Evolutionary conservation across 1,139 yeast species (phyloP).

Genomic region (Candida glucosophila): DNA sequence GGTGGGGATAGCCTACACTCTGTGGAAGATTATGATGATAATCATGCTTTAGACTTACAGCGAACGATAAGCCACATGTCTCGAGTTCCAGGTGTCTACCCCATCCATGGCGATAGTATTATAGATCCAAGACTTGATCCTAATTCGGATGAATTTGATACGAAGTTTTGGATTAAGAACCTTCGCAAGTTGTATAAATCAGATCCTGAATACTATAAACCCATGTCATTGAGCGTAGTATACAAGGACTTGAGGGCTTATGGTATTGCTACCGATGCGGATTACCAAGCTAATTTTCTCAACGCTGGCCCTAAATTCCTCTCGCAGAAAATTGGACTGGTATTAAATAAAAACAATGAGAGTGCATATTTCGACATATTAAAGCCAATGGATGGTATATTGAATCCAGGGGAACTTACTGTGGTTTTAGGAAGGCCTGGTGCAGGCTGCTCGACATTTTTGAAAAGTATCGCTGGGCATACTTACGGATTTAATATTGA

Average conservation of each 20-base stretch:
- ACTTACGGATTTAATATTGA: slow-evolving; percentile 65
- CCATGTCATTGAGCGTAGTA: slow-evolving; percentile 11
- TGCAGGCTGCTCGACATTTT: slow-evolving; percentile 74
- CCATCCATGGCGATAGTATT: slow-evolving; percentile 6
- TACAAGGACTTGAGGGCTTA: slow-evolving; percentile 11
- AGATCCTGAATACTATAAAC: slow-evolving; percentile 14
- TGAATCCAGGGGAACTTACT: slow-evolving; percentile 64
- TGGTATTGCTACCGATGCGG: slow-evolving; percentile 12
- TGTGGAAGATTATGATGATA: too few relatives aligned
- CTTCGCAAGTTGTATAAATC: slow-evolving; percentile 11
- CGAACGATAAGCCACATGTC: slow-evolving; percentile 4
- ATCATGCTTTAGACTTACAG: too few relatives aligned
- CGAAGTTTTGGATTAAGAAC: slow-evolving; percentile 19
- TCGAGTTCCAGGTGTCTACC: slow-evolving; percentile 2
- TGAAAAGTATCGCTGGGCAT: slow-evolving; percentile 61
- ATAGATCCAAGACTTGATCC: slow-evolving; percentile 12
- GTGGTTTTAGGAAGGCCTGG: slow-evolving; percentile 82
- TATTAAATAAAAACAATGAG: slow-evolving; percentile 2
- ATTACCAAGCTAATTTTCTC: slow-evolving; percentile 9
- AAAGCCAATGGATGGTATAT: slow-evolving; percentile 59
- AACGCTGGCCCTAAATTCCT: slow-evolving; percentile 8
- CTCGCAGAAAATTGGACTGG: slow-evolving; percentile 1
- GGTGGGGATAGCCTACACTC: too few relatives aligned
- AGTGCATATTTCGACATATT: slow-evolving; percentile 43
- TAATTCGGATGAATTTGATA: slow-evolving; percentile 9